Evolutionary conservation across 2,329 filamentous ascomycete species (phyloP).

Genomic region (Diaporthe helianthi): DNA sequence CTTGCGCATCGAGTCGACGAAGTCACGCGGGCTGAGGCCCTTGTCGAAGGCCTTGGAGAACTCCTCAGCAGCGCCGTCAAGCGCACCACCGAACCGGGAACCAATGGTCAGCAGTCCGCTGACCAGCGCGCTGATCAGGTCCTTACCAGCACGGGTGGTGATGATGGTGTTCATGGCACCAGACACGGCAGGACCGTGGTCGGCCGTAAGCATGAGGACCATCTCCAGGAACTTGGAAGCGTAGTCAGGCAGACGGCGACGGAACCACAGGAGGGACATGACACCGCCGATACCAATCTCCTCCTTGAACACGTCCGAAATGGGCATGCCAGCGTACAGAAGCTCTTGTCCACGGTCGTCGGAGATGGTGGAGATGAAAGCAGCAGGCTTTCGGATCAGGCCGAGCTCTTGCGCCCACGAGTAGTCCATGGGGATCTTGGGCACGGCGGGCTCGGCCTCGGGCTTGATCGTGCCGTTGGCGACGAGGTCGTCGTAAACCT

Average conservation of each 20-base stretch:
- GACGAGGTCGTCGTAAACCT: conserved; percentile 89
- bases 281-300: conserved; percentile 99
- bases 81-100: conserved; percentile 96
- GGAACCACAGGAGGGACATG: conserved; percentile 99
- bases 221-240: conserved; percentile 99
- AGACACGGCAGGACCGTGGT: conserved; percentile 98
- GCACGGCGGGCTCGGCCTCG: conserved; percentile 86
- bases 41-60: conserved; percentile 99
- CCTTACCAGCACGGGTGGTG: conserved; percentile 98
- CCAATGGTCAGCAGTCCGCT: conserved; percentile 98
- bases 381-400: conserved; percentile 98
- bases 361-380: conserved; percentile 99
- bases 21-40: conserved; percentile 96
- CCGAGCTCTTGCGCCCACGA: conserved; percentile 99
- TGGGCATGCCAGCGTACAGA: conserved; percentile 98
- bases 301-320: conserved; percentile 99
- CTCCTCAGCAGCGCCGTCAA: conserved; percentile 97
- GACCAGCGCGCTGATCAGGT: conserved; percentile 93
- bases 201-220: conserved; percentile 99
- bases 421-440: conserved; percentile 99
- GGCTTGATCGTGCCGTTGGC: conserved; percentile 85
- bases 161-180: conserved; percentile 99
- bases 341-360: conserved; percentile 99
- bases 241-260: conserved; percentile 92
- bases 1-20: conserved; percentile 98